Base-by-base conservation (phyloP, 1,284 basidiomycete genomes). In the Omphalotus olearius region DNA sequence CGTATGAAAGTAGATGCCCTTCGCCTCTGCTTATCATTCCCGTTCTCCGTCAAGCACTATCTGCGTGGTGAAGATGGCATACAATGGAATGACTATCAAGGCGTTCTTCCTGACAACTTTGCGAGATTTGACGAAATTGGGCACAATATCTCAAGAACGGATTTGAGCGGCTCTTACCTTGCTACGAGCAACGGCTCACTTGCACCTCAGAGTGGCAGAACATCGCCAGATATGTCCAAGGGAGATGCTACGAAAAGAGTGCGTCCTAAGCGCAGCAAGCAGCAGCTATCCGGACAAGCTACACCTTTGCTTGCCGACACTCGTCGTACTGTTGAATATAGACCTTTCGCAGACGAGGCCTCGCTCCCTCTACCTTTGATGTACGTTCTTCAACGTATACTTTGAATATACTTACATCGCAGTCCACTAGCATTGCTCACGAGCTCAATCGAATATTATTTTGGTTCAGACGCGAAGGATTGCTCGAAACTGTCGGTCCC, bases 1-100 rank as follows among this genome's bases (percentile, higher is more conserved):
- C 74, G 75, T 50, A 75, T 80, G 60, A 96, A 96, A 70, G 76
- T 81, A 11, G 79, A 90, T 56, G 72, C 79, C 17, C 66, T 96
- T 44, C 82, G 81, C 52, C 76, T 91, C 35, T 76, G 82, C 28
- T 69, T 89, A 17, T 78, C 80, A 4, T 93, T 85, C 61, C 80
- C 79, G 11, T 83, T 74, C 62, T 78, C 89, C 9, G 76, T 81
- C 17, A 92, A 91, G 65, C 88, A 84, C 63, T 89, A 92, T 62
- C 73, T 91, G 46, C 81, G 89, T 30, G 85, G 80, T 47, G 85
- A 90, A 60, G 83, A 87, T 58, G 89, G 89, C 1, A 66, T 80
- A 3, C 71, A 82, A 25, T 83, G 80, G 62, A 72, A 75, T 1
- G 90, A 92, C 66, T 84, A 85, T 58, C 62, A 64, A 0, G 82